Conservation (phyloP, 2,329 filamentous ascomycete genomes). For the Botrytis medusae region DNA sequence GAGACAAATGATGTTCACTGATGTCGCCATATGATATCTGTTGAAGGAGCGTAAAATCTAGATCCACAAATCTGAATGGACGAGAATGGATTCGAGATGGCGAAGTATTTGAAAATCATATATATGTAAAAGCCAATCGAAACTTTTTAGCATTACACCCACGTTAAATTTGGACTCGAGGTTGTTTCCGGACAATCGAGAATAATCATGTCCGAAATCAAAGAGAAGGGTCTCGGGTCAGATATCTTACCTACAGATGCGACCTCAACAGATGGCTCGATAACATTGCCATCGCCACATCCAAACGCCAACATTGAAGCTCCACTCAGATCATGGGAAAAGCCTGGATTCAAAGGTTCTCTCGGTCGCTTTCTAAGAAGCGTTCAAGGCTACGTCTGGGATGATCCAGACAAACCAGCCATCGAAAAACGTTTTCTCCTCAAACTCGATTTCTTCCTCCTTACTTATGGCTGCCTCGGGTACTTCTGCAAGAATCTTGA, state of each 20-base stretch:
- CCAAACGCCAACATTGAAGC: not conserved
- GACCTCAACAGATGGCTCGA: not conserved
- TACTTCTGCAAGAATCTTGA: constrained; percentile 49
- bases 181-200: not conserved
- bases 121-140: not conserved
- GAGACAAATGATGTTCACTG: not conserved
- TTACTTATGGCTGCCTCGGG: constrained; percentile 47
- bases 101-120: not conserved
- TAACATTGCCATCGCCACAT: not conserved
- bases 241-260: not conserved
- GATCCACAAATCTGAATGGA: not conserved
- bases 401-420: constrained; percentile 36
- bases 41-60: not conserved
- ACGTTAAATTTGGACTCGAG: not conserved
- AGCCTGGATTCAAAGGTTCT: constrained; percentile 25
- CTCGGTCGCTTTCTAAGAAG: constrained; percentile 24
- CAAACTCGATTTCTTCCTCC: constrained; percentile 52
- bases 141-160: not conserved
- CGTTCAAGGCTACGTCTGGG: constrained; percentile 37
- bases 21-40: not conserved
- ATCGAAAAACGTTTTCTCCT: constrained; percentile 48
- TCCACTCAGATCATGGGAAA: constrained; percentile 26
- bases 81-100: not conserved
- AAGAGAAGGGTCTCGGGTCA: constrained; percentile 6
- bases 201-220: not conserved